Conservation (phyloP, 73 alveolate genomes). For the Symbiodinium natans region DNA sequence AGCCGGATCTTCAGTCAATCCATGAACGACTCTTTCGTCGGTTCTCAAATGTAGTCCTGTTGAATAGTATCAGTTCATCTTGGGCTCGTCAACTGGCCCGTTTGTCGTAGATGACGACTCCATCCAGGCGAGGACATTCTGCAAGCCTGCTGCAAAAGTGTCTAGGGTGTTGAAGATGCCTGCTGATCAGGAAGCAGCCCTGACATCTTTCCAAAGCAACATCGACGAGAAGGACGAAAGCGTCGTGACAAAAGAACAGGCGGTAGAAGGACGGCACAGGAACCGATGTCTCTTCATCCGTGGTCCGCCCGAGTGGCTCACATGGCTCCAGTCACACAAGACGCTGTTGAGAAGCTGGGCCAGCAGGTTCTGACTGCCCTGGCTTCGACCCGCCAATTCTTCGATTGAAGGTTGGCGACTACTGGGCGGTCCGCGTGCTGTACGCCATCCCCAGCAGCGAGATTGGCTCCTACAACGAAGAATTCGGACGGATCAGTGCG, state of each 20-base stretch:
- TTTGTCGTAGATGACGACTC: too few relatives aligned
- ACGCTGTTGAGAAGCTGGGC: background rate
- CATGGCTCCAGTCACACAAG: background rate
- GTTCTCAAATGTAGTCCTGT: too few relatives aligned
- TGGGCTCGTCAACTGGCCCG: too few relatives aligned
- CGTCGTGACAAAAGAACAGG: background rate
- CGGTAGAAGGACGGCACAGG: background rate
- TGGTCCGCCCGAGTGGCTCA: background rate
- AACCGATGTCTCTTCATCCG: background rate
- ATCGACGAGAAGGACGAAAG: background rate
- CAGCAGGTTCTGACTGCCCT: background rate
- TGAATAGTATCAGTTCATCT: too few relatives aligned
- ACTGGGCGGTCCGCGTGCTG: background rate
- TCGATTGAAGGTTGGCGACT: background rate
- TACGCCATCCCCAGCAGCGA: background rate
- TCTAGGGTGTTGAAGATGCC: background rate
- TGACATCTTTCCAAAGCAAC: background rate
- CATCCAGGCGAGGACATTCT: background rate
- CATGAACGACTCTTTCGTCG: too few relatives aligned
- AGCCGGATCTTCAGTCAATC: too few relatives aligned
- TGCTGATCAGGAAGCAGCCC: background rate
- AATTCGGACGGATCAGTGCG: background rate
- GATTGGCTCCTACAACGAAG: background rate
- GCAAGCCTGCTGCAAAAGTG: background rate
- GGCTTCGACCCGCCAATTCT: background rate